phyloP scores from a whole-genome alignment of 768 basidiomycete species.

The Pleurotus tuoliensis region DNA sequence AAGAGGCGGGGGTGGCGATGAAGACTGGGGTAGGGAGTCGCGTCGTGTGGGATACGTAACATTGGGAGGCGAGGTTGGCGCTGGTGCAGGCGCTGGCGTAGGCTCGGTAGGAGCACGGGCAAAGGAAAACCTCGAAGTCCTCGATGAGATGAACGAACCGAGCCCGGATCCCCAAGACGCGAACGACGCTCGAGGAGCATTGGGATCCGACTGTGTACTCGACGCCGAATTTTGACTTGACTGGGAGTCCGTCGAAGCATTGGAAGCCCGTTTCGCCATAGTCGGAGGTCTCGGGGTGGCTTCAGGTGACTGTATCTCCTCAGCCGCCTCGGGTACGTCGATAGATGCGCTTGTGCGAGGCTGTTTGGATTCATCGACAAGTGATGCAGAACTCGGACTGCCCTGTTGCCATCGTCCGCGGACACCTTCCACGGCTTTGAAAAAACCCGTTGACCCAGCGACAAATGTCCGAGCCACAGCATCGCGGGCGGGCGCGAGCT shows the following conservation, averaged over 20 bases:
- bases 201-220: not conserved
- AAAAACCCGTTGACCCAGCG: slow-evolving; percentile 72
- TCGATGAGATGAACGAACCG: slow-evolving; percentile 43
- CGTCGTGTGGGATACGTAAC: too few species aligned
- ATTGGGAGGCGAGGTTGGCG: not conserved
- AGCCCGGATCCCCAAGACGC: slow-evolving; percentile 41
- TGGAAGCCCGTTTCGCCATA: slow-evolving; percentile 10
- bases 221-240: slow-evolving; percentile 21
- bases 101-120: slow-evolving; percentile 8
- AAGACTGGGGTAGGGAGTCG: too few species aligned
- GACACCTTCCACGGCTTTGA: slow-evolving; percentile 90
- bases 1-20: too few species aligned
- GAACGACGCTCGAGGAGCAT: slow-evolving; percentile 24
- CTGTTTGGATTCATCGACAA: slow-evolving; percentile 20
- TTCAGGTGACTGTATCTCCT: not conserved
- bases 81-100: not conserved
- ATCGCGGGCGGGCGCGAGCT: slow-evolving; percentile 90
- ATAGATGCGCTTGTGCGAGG: slow-evolving; percentile 30
- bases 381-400: slow-evolving; percentile 15
- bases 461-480: slow-evolving; percentile 76
- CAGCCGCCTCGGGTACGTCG: slow-evolving; percentile 3
- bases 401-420: slow-evolving; percentile 61
- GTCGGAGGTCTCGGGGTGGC: slow-evolving; percentile 1
- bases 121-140: slow-evolving; percentile 34
- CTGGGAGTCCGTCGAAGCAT: slow-evolving; percentile 4